Evolutionary conservation across 208 protist genomes (phyloP).

Genomic region (Acanthamoeba royreba): DNA sequence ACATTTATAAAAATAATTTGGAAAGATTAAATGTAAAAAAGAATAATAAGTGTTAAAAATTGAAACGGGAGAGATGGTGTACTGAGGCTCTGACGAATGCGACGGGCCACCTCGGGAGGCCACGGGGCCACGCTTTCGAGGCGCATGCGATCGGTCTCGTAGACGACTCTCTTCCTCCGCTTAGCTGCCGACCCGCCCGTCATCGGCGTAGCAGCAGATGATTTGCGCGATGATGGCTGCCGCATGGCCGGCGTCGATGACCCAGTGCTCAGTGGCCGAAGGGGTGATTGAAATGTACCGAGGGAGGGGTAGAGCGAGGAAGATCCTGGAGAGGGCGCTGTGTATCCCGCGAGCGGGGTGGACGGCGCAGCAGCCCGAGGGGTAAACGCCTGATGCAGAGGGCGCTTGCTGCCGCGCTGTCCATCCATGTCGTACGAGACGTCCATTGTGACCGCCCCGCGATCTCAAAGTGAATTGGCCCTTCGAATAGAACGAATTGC

Average conservation of each 20-base stretch:
- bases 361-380: not conserved
- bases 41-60: not conserved
- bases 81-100: not conserved
- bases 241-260: too few species aligned
- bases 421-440: too few species aligned
- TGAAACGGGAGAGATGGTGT: not conserved
- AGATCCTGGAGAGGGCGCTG: not conserved
- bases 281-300: not conserved
- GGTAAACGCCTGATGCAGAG: not conserved
- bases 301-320: not conserved
- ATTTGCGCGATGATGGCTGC: not conserved
- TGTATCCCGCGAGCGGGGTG: not conserved
- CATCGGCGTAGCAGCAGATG: not conserved
- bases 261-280: not conserved
- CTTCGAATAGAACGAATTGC: too few species aligned
- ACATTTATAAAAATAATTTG: too few species aligned
- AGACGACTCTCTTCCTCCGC: not conserved
- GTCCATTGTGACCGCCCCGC: too few species aligned
- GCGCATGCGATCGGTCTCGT: not conserved
- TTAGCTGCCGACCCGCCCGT: not conserved
- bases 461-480: too few species aligned
- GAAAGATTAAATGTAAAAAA: not conserved
- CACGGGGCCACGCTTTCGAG: not conserved
- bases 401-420: too few species aligned
- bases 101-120: not conserved